Evolutionary conservation across 176 grass and related monocot species (phyloP), one percentile per base, ranked within the genome.

Genomic region (Paspalum notatum): DNA sequence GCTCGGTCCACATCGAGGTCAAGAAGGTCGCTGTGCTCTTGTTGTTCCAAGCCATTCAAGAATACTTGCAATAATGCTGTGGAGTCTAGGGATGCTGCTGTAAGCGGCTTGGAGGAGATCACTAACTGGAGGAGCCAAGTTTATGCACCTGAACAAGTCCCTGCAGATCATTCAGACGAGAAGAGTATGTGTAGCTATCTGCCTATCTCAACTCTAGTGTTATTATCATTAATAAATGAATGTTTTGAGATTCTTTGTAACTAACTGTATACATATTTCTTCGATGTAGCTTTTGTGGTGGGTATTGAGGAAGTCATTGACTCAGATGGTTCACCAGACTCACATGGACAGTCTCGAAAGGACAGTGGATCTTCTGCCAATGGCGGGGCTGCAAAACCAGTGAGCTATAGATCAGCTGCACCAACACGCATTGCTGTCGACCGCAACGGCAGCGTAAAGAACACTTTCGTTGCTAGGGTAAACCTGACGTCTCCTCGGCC

Each of bases 401-500:
- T 16, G 17, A 27, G 21, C 10, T 62, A 6, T 41, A 76, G 67
- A 68, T 71, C 75, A 4, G 40, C 52, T 18, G 62, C 39, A 7
- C 41, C 68, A 20, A 58, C 51, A 3, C 55, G 50, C 76, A 71
- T 84, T 81, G 68, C 63, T 39, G 58, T 82, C 8, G 72, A 89
- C 32, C 82, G 78, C 65, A 77, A 76, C 49, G 42, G 5, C 42
- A 85, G 72, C 8, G 67, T 85, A 6, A 89, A 82, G 37, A 89
- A 85, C n/a, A 42, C 63, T 22, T 82, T 85, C 4, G 8, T 61
- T 21, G 12, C 72, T 18, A 87, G 84, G 76, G 68, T 49, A 32
- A 86, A 86, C 12, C 42, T 91, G 71, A 52, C 85, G 51, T 91
- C 96, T 57, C 92, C 96, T 75, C 84, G 82, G 18, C 90, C 91